Evolutionary conservation across 257 asterid species (phyloP).

Genomic region (Cruciata laevipes): DNA sequence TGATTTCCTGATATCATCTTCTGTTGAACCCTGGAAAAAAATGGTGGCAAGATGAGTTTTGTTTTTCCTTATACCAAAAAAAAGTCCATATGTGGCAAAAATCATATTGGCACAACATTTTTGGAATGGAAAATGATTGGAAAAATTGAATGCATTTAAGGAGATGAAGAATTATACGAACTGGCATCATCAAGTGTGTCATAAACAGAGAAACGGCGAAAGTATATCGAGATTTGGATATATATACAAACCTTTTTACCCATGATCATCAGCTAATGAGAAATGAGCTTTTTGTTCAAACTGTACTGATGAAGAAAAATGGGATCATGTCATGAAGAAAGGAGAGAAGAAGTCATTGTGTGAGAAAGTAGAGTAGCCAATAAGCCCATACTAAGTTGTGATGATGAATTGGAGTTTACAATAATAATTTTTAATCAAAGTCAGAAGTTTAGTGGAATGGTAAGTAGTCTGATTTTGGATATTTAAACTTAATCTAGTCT

Average conservation of each 20-base stretch:
- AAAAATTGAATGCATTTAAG: too few relatives aligned
- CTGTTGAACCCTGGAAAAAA: constrained; percentile 27
- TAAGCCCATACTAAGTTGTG: neutral
- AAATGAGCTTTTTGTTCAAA: neutral
- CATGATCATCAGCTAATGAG: constrained; percentile 23
- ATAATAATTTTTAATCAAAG: neutral
- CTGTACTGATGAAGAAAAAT: neutral
- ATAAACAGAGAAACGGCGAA: too few relatives aligned
- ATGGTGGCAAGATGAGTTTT: neutral
- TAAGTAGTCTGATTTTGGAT: neutral
- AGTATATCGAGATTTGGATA: too few relatives aligned
- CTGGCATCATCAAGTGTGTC: too few relatives aligned
- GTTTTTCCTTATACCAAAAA: neutral
- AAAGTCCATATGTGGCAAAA: too few relatives aligned
- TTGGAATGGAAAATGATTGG: too few relatives aligned
- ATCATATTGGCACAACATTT: neutral
- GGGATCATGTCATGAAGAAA: neutral
- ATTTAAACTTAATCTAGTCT: neutral
- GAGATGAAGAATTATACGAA: too few relatives aligned
- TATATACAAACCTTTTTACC: constrained; percentile 17
- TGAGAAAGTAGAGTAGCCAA: constrained; percentile 7
- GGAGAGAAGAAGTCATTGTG: neutral
- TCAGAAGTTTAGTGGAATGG: constrained; percentile 3
- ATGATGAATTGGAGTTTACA: neutral
- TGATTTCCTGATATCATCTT: constrained; percentile 52